These are phyloP conservation scores for Pisolithus sp. DNA, from an alignment of 768 basidiomycete genomes.

Conservation along the genomic window DNA sequence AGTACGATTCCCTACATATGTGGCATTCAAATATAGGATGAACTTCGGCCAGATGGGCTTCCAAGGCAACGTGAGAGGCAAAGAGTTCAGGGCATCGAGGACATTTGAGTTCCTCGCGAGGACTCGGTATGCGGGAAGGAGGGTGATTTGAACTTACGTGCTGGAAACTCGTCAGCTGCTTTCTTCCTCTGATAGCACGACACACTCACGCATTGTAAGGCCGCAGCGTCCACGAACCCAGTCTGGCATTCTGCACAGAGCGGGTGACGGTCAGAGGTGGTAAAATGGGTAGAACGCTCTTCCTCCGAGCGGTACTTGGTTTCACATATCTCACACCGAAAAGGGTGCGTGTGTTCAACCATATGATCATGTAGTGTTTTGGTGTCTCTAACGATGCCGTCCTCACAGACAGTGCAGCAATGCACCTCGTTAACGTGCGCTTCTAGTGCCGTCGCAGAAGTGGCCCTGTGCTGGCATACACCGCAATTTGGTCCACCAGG, in stretches of 20 bases:
- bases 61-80: slow-evolving; percentile 7
- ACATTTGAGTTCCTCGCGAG: neutral
- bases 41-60: neutral
- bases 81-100: slow-evolving; percentile 3
- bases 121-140: slow-evolving; percentile 7
- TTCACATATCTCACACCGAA: slow-evolving; percentile 23
- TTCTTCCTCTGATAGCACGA: neutral
- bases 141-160: slow-evolving; percentile 13
- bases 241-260: slow-evolving; percentile 27
- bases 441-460: slow-evolving; percentile 18
- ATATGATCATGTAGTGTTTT: slow-evolving; percentile 23
- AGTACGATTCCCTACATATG: slow-evolving; percentile 18
- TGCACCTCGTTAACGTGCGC: slow-evolving; percentile 23
- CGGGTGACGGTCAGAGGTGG: slow-evolving; percentile 32
- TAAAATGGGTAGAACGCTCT: slow-evolving; percentile 32
- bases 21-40: slow-evolving; percentile 12
- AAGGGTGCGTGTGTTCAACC: slow-evolving; percentile 21
- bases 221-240: slow-evolving; percentile 31
- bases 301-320: slow-evolving; percentile 32
- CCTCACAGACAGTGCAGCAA: slow-evolving; percentile 22
- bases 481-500: slow-evolving; percentile 14
- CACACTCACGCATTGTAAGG: slow-evolving; percentile 24
- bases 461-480: slow-evolving; percentile 19
- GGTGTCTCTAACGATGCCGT: slow-evolving; percentile 24
- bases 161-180: slow-evolving; percentile 12